Evolutionary conservation across 768 basidiomycete species (phyloP), one percentile per base, ranked within the genome.

Genomic region (Auricularia auricula-judae): DNA sequence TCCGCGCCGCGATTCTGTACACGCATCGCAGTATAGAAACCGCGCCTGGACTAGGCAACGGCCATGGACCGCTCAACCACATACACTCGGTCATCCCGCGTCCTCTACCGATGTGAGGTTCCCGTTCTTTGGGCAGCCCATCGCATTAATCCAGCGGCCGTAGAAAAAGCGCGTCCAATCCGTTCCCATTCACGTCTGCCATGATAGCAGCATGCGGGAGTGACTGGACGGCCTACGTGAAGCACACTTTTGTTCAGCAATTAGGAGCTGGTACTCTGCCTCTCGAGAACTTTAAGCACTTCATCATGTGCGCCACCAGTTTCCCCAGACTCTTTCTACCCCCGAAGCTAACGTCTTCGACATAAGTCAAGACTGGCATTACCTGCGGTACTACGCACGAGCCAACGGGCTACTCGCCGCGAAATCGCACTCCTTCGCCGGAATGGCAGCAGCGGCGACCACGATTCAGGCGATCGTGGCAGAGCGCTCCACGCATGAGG

Each of bases 51-150:
- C 81, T 94, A 4, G 94, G 93, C 0, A 72, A 77, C 10, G 93
- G 94, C 0, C 77, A 86, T 63, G 93, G 93, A 0, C 94, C 94
- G 2, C 79, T 98, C 21, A 93, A 98, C 73, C 93, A 98, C 71
- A 76, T 89, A 62, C 89, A 93, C 70, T 77, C 84, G 0, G 76
- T 85, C 14, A 71, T 77, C 1, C 75, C 67, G 3, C 76, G 79
- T 0, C 67, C 77, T 1, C 73, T 96, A 18, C 82, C 84, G 1
- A 74, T 74, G 85, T 85, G 70, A 68, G 91, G 63, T 69, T 64
- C 23, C 7, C 10, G 10, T 29, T 5, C 21, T 3, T 33, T 29
- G 59, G 10, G 42, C 18, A 29, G 54, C 5, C 18, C 23, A 18
- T 36, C 16, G 4, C 39, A 21, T 42, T 12, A 63, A 61, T 8